A percentile compares a stretch with the other conserved stretches of the same genome.
phyloP scores from a whole-genome alignment of 225 moss, liverwort and hornwort genomes.

The Straminergon stramineum region DNA sequence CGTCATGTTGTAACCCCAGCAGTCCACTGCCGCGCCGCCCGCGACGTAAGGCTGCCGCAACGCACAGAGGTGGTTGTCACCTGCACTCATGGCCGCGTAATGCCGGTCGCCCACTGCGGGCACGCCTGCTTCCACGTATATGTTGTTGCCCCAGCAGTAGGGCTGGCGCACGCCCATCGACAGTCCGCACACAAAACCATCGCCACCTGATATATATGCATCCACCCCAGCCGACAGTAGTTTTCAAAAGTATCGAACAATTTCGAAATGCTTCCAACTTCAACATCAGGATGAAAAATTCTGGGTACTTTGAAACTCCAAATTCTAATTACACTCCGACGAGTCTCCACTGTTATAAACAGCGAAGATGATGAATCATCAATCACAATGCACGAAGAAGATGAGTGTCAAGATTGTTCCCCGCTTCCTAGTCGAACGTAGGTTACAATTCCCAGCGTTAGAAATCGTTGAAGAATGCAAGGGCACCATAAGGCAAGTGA shows the following conservation, averaged over 20 bases:
- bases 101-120: constrained; percentile 42
- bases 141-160: constrained; percentile 76
- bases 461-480: not conserved
- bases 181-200: constrained; percentile 66
- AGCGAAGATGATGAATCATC: not conserved
- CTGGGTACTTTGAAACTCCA: not conserved
- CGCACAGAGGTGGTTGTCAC: constrained; percentile 66
- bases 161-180: constrained; percentile 42
- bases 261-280: not conserved
- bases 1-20: constrained; percentile 80
- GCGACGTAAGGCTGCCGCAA: constrained; percentile 24
- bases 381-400: not conserved
- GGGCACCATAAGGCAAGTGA: not conserved
- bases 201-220: constrained; percentile 26
- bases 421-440: not conserved
- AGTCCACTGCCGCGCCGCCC: constrained; percentile 41
- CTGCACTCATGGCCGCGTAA: constrained; percentile 53
- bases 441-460: not conserved
- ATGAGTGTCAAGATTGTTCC: not conserved
- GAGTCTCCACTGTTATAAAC: not conserved
- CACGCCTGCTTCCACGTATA: constrained; percentile 67
- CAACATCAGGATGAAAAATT: not conserved
- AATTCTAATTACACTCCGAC: not conserved
- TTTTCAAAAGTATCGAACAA: not conserved
- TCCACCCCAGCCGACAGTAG: not conserved